Evolutionary conservation across 805 yeast genomes (phyloP), one percentile per base, ranked within the genome.

Genomic region (Candida pseudoglaebosa): DNA sequence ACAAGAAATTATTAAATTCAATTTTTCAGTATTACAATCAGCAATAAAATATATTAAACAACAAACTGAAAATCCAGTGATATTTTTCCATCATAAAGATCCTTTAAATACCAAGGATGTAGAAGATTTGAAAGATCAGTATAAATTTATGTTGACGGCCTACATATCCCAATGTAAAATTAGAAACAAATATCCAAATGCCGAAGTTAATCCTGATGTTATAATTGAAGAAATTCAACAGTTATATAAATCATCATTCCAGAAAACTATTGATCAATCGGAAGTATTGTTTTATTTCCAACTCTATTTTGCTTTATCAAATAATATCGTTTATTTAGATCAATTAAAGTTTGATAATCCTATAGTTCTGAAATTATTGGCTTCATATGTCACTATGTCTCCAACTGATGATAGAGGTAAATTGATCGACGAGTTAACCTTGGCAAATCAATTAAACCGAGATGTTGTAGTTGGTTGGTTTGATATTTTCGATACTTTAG

Each of bases 241-340:
- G 5, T 48, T 42, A 17, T 61, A 60, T 40, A 42, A 46, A 15
- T 35, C 38, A 14, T 37, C 39, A n/a, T 44, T 57, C 41, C 54
- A 57, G 4, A 43, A 46, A 10, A 56, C 63, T 4, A 31, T 60
- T 22, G 43, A 61, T 3, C 48, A 46, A 21, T 48, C 49, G 17
- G 66, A 62, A 22, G 54, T 65, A 4, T 48, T 54, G 38, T 42
- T 41, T 13, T 46, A 46, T 33, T 59, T 56, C 45, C 57, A 53
- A 28, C 43, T 63, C 12, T 63, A 48, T 44, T 55, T 56, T 45
- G 53, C 56, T 5, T 42, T 66, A n/a, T 53, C 54, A 43, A 57
- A 61, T 41, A 53, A 49, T 30, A 24, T 49, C 2, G 46, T 52
- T 10, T 47, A 45, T 33, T 49, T 56, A 34, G 62, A 59, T 28